Evolutionary conservation across 2,329 filamentous ascomycete species (phyloP).

Genomic region (Fusarium fracticaudum): DNA sequence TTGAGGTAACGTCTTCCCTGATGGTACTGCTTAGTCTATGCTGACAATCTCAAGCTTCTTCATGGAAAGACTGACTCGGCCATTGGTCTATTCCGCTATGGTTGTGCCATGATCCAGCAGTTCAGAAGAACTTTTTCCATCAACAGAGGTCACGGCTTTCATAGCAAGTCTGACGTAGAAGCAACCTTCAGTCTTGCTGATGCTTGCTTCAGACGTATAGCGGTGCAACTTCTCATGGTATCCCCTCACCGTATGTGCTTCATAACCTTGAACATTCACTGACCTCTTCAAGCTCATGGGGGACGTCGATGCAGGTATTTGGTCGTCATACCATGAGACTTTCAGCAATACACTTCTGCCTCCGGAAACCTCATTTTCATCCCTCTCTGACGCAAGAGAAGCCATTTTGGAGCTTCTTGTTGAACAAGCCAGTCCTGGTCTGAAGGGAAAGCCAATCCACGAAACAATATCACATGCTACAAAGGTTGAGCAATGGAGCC

Average conservation of each 20-base stretch:
- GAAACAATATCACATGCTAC: not conserved
- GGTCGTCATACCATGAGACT: not conserved
- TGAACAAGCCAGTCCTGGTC: constrained; percentile 13
- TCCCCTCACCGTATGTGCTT: accelerated
- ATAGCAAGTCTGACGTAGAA: not conserved
- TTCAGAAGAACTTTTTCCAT: not conserved
- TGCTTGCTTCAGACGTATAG: constrained; percentile 15
- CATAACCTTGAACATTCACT: accelerated
- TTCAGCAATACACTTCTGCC: not conserved
- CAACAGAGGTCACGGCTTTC: accelerated
- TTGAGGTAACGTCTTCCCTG: not conserved
- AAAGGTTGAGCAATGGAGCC: constrained; percentile 7
- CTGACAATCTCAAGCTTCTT: not conserved
- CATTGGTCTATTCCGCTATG: constrained; percentile 23
- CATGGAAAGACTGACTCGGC: constrained; percentile 25
- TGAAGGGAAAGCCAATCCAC: constrained; percentile 1
- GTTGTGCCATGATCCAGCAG: constrained; percentile 27
- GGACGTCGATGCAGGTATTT: not conserved
- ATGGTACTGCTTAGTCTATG: accelerated
- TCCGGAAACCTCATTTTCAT: not conserved
- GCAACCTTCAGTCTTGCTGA: not conserved
- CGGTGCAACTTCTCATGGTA: constrained; percentile 16
- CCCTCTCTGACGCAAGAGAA: constrained; percentile 7
- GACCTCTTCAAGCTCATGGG: not conserved
- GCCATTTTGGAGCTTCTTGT: constrained; percentile 9